Evolutionary conservation across 768 basidiomycete species (phyloP).

Genomic region (Tremella yokohamensis): DNA sequence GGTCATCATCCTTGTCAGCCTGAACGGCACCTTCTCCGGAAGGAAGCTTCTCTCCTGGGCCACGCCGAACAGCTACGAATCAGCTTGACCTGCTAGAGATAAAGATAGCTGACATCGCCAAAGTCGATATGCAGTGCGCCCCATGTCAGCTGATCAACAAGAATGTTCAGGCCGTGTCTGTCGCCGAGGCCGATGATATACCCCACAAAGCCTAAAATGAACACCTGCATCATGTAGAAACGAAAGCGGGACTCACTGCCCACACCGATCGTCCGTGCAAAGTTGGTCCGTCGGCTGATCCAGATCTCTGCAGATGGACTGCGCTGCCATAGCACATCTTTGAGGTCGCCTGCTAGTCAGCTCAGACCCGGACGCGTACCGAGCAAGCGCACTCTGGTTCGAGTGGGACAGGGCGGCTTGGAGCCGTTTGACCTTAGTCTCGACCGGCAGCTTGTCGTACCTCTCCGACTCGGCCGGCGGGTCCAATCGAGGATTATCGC

Average conservation of each 20-base stretch:
- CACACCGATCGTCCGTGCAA: slow-evolving; percentile 46
- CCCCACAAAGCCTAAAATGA: slow-evolving; percentile 47
- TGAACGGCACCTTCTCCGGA: slow-evolving; percentile 53
- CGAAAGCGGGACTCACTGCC: slow-evolving; percentile 30
- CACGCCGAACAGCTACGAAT: slow-evolving; percentile 40
- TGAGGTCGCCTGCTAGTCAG: slow-evolving; percentile 40
- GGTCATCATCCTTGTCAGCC: slow-evolving; percentile 52
- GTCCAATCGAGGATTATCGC: slow-evolving; percentile 27
- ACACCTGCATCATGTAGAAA: not conserved
- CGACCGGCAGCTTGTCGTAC: slow-evolving; percentile 42
- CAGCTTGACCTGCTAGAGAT: not conserved
- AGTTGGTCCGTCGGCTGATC: slow-evolving; percentile 46
- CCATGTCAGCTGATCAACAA: slow-evolving; percentile 44
- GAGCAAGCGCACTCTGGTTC: slow-evolving; percentile 37
- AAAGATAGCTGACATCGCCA: slow-evolving; percentile 46
- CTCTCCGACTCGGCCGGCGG: slow-evolving; percentile 34
- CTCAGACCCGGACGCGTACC: not conserved
- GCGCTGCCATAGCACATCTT: slow-evolving; percentile 47
- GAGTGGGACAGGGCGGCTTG: slow-evolving; percentile 41
- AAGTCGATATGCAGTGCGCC: slow-evolving; percentile 50
- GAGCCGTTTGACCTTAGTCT: slow-evolving; percentile 38
- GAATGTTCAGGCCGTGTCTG: slow-evolving; percentile 51
- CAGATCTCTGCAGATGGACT: slow-evolving; percentile 49
- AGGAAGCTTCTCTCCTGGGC: slow-evolving; percentile 48
- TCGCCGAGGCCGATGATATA: slow-evolving; percentile 53